Evolutionary conservation across 495 filamentous ascomycete genomes (phyloP).

Genomic region (Podospora didyma): DNA sequence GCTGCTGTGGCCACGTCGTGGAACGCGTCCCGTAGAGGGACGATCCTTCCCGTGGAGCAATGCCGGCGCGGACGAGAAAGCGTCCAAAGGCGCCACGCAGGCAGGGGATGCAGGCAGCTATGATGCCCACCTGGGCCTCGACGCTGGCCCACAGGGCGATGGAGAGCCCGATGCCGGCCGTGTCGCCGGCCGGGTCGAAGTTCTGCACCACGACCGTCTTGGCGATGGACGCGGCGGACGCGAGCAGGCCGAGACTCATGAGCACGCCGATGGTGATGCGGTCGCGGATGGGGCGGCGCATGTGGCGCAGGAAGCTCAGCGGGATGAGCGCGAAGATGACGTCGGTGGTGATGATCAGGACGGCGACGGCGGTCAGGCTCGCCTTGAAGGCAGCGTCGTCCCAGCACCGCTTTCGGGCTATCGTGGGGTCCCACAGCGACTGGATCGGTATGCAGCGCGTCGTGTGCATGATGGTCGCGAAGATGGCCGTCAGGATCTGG

Average conservation of each 20-base stretch:
- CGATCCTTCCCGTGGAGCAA: too few relatives aligned
- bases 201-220: constrained; percentile 2
- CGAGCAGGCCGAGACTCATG: constrained; percentile 6
- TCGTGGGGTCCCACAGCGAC: constrained; percentile 1
- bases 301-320: too few relatives aligned
- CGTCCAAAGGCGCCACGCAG: too few relatives aligned
- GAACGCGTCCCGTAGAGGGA: too few relatives aligned
- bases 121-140: constrained; percentile 6
- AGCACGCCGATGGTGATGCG: constrained; percentile 6
- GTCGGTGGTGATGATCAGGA: too few relatives aligned
- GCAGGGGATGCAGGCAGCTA: constrained; percentile 1
- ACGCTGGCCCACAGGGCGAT: constrained; percentile 1
- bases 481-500: constrained; percentile 4
- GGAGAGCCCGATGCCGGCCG: neutral
- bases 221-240: constrained; percentile 2
- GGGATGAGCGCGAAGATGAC: too few relatives aligned
- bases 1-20: too few relatives aligned
- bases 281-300: neutral
- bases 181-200: neutral
- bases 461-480: constrained; percentile 6
- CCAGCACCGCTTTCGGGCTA: constrained; percentile 5
- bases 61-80: too few relatives aligned
- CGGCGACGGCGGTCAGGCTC: neutral
- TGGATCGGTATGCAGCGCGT: constrained; percentile 8
- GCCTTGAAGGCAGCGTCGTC: constrained; percentile 6